Conservation (phyloP, 805 yeast genomes). For the Metschnikowia lochheadii region DNA sequence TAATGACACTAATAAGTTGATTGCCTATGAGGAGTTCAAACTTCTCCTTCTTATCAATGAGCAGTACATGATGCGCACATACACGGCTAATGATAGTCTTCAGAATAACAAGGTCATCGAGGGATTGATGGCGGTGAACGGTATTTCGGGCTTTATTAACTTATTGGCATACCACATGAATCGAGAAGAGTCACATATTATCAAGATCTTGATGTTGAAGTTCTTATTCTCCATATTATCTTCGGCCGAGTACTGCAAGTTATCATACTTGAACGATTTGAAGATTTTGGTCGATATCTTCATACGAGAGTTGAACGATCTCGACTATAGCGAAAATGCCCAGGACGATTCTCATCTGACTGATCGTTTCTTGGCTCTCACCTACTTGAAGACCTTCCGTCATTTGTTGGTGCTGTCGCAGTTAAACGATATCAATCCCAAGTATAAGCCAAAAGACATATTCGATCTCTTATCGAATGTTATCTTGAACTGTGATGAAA, state of each 20-base stretch:
- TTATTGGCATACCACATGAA: constrained; percentile 61
- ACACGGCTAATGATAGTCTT: constrained; percentile 20
- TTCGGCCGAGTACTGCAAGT: constrained; percentile 56
- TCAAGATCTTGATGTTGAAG: constrained; percentile 77
- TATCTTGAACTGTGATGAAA: constrained; percentile 23
- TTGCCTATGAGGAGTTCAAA: constrained; percentile 61
- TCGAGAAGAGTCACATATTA: constrained; percentile 64
- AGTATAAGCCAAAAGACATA: constrained; percentile 58
- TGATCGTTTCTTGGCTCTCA: constrained; percentile 44
- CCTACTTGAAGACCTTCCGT: constrained; percentile 65
- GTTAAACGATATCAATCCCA: constrained; percentile 42
- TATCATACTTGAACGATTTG: constrained; percentile 78
- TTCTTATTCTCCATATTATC: constrained; percentile 72
- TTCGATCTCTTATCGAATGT: constrained; percentile 48
- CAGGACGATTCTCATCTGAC: constrained; percentile 35
- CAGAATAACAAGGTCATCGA: constrained; percentile 52
- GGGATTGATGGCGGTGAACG: constrained; percentile 39
- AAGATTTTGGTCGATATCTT: constrained; percentile 81
- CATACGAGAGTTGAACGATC: constrained; percentile 70
- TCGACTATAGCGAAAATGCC: constrained; percentile 40
- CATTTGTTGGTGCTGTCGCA: constrained; percentile 70
- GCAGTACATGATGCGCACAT: constrained; percentile 70
- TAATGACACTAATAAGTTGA: constrained; percentile 42
- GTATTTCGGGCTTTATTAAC: constrained; percentile 68
- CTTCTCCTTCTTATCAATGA: constrained; percentile 75